Base-by-base conservation (phyloP, 352 stramenopile species). In the Pythium diclinum region DNA sequence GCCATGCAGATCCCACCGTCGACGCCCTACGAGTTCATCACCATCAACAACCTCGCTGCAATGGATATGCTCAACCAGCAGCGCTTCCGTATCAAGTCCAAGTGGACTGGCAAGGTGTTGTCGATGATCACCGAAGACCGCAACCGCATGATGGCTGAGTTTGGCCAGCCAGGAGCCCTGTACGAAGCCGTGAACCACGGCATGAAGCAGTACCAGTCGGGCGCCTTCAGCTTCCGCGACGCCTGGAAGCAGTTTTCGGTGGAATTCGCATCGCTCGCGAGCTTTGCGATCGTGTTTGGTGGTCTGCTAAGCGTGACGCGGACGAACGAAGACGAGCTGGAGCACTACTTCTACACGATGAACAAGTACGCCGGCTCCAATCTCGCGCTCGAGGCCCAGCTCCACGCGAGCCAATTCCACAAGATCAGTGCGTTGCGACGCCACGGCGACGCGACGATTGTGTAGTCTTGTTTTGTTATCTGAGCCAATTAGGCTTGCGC, bases 71-170 rank as follows among this genome's bases (percentile, higher is more conserved):
- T 85, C 16, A 80, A 82, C 59, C 68, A 76, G 62, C 76, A 85
- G 47, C 76, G 78, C 44, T 65, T 69, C n/a, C 74, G 76, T 11
- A 70, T 82, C 14, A 74, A 70, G 0, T 61, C 69, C 38, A 80
- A 82, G 46, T 82, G 74, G 74, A 69, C 74, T 11, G 69, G 72
- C 28, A 85, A 85, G 42, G 72, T 80, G 44, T 56, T 85, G 32
- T 34, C 76, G 13, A 77, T 82, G 76, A 85, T 85, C 67, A 85
- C 76, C 4, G 74, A 82, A 17, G 76, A 85, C 40, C 74, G 76
- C 53, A 85, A 85, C 65, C 72, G 76, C 59, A 78, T 85, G 67
- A 73, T 81, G 47, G 42, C 72, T 25, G 76, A 78, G 55, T 78
- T 78, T 44, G 64, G 72, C 17, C 67, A 75, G 28, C 72, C 67